phyloP scores from a whole-genome alignment of 768 basidiomycete genomes.

The Macrolepiota fuliginosa region DNA sequence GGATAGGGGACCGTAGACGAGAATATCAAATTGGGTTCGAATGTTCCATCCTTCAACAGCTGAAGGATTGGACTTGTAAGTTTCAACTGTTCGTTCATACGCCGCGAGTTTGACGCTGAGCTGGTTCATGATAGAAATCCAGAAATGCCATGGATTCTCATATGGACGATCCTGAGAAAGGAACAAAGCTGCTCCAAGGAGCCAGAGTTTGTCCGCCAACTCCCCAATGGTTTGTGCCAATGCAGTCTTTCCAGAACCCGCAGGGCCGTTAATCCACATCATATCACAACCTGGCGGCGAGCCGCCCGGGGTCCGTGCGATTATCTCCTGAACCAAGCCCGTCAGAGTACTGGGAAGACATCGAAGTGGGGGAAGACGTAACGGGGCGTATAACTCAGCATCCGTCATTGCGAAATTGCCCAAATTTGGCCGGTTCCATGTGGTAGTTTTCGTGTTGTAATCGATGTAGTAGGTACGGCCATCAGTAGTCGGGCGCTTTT shows the following conservation, averaged over 20 bases:
- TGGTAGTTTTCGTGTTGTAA: too few relatives aligned
- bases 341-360: too few relatives aligned
- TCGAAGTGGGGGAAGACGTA: too few relatives aligned
- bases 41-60: background rate
- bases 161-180: background rate
- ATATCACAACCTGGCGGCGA: background rate
- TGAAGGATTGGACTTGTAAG: too few relatives aligned
- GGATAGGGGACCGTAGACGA: background rate
- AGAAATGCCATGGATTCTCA: background rate
- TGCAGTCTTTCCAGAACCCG: constrained; percentile 1
- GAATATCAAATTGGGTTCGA: background rate
- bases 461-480: too few relatives aligned
- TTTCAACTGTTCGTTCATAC: background rate
- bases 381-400: too few relatives aligned
- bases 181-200: constrained; percentile 9
- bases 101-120: background rate
- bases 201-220: background rate
- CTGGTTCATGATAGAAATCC: background rate
- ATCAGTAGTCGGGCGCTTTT: too few relatives aligned
- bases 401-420: too few relatives aligned
- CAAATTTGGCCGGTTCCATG: too few relatives aligned
- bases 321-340: too few relatives aligned
- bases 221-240: background rate
- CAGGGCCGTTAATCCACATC: constrained; percentile 3
- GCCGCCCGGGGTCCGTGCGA: too few relatives aligned